A percentile compares a stretch with the other conserved stretches of the same genome.
Evolutionary conservation across 106 monocot genomes (phyloP).

Genomic region (Chionographis japonica): DNA sequence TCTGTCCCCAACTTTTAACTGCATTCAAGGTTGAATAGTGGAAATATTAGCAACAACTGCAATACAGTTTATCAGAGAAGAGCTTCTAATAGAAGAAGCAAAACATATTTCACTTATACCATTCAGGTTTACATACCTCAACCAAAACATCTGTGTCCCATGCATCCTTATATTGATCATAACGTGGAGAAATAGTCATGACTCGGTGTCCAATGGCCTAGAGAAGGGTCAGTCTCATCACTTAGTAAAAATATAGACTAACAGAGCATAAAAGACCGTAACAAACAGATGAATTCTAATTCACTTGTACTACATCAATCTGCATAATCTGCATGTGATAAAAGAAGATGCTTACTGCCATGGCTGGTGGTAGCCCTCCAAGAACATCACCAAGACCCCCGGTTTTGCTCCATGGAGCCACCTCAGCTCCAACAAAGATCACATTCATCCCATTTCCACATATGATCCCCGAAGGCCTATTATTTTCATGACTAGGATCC

Average conservation of each 20-base stretch:
- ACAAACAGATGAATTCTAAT: neutral
- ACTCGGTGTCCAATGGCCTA: slow-evolving; percentile 70
- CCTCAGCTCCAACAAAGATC: slow-evolving; percentile 47
- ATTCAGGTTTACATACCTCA: slow-evolving; percentile 41
- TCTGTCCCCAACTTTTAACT: slow-evolving; percentile 64
- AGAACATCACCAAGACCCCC: slow-evolving; percentile 94
- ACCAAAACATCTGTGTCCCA: slow-evolving; percentile 73
- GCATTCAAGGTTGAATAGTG: slow-evolving; percentile 1
- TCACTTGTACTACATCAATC: too few relatives aligned
- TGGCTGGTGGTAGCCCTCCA: slow-evolving; percentile 79
- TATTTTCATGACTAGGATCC: neutral
- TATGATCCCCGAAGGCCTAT: slow-evolving; percentile 10
- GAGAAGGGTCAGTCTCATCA: neutral
- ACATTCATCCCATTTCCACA: slow-evolving; percentile 46
- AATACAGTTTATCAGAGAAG: too few relatives aligned
- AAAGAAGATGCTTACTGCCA: slow-evolving; percentile 49
- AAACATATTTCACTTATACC: neutral
- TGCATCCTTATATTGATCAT: slow-evolving; percentile 93
- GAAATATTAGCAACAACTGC: neutral
- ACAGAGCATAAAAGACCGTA: too few relatives aligned
- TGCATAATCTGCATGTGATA: neutral
- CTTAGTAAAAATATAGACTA: too few relatives aligned
- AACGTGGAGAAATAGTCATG: slow-evolving; percentile 76
- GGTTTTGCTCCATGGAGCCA: slow-evolving; percentile 91
- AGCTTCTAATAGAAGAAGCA: too few relatives aligned